Conservation (phyloP, 2,329 filamentous ascomycete species). For the Colletotrichum tofieldiae region DNA sequence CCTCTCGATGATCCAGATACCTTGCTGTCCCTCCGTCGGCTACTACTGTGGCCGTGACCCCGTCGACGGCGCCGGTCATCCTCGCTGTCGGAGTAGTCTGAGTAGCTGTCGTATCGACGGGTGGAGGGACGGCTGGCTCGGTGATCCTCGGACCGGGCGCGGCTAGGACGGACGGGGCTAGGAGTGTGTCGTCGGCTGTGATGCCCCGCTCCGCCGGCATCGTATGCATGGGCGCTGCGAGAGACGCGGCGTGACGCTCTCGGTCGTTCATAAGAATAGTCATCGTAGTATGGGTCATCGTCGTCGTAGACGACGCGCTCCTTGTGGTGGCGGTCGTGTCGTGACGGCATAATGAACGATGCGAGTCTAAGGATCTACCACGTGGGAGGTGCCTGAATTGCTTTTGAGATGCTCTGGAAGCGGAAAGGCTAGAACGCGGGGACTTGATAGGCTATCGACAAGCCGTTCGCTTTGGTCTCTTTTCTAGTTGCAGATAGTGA, state of each 20-base stretch:
- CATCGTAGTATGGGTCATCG: slow-evolving; percentile 37
- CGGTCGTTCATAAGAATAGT: slow-evolving; percentile 18
- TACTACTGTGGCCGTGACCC: neutral
- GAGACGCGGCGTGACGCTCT: slow-evolving; percentile 27
- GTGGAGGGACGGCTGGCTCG: neutral
- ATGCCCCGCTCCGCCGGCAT: slow-evolving; percentile 14
- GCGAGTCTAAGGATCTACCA: slow-evolving; percentile 1
- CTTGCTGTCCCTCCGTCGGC: slow-evolving; percentile 13
- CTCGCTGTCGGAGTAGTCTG: slow-evolving; percentile 35
- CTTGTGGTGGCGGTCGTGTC: slow-evolving; percentile 24
- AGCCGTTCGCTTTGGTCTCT: slow-evolving; percentile 9
- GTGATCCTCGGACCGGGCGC: slow-evolving; percentile 31
- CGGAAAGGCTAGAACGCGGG: slow-evolving; percentile 5
- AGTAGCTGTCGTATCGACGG: slow-evolving; percentile 26
- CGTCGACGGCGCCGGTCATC: slow-evolving; percentile 26
- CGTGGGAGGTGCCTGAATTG: neutral
- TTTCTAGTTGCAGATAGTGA: slow-evolving; percentile 5
- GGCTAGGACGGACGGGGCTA: slow-evolving; percentile 19
- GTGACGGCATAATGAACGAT: slow-evolving; percentile 28
- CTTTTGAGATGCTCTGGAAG: slow-evolving; percentile 5
- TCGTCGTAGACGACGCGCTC: slow-evolving; percentile 24
- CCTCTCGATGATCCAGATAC: neutral
- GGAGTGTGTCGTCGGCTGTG: slow-evolving; percentile 9
- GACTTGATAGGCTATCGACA: neutral
- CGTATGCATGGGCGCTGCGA: slow-evolving; percentile 26